Evolutionary conservation across 148 eudicot genomes (phyloP).

Genomic region (Beta vulgaris): DNA sequence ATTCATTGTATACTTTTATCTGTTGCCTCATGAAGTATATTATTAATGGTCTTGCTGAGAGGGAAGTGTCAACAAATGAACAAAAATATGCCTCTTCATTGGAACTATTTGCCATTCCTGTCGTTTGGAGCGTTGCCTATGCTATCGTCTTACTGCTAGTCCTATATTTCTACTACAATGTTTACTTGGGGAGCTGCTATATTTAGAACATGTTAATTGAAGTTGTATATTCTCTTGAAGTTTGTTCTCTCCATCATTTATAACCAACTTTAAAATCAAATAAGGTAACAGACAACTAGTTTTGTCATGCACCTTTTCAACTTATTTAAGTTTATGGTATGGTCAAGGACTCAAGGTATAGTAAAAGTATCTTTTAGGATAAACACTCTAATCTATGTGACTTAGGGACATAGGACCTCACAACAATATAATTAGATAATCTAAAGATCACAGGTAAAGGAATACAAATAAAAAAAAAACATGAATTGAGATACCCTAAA

Average conservation of each 20-base stretch:
- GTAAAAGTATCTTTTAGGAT: background rate
- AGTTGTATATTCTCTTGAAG: background rate
- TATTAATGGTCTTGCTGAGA: background rate
- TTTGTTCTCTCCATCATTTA: background rate
- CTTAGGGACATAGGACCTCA: background rate
- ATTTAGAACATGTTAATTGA: background rate
- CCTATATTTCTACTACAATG: background rate
- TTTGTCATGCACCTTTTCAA: background rate
- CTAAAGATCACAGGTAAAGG: background rate
- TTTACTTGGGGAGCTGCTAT: background rate
- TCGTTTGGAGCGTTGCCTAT: background rate
- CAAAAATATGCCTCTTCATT: background rate
- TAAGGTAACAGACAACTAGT: background rate
- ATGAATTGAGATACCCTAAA: background rate
- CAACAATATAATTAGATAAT: background rate
- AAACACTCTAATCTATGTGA: background rate
- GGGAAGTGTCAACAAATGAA: background rate
- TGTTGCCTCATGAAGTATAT: background rate
- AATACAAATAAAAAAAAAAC: background rate
- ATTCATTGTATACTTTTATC: background rate
- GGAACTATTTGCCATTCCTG: background rate
- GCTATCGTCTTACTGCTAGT: background rate
- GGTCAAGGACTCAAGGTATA: too few species aligned
- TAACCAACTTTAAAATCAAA: background rate
- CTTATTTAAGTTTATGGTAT: background rate